Percentiles rank a stretch among this genome's conserved stretches.
Evolutionary conservation across 2,329 filamentous ascomycete species (phyloP).

Genomic region (Fusarium tupiense): DNA sequence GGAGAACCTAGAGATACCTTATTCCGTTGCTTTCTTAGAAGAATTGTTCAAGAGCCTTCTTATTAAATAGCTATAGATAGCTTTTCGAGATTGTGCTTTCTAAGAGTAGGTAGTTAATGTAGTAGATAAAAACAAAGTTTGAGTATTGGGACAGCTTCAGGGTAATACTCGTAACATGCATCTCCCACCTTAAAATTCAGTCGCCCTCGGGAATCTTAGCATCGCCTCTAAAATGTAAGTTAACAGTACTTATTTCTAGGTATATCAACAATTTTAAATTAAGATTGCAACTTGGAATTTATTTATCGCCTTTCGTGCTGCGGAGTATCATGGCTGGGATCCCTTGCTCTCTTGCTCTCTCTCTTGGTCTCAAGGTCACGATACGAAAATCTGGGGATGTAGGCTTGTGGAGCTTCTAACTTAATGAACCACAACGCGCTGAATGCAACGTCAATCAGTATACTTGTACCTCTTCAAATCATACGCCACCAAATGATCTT

Average conservation of each 20-base stretch:
- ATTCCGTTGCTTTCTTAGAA: too few relatives aligned
- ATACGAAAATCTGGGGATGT: background rate
- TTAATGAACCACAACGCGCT: background rate
- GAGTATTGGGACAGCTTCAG: slow-evolving; percentile 18
- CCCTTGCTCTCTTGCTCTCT: too few relatives aligned
- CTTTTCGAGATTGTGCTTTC: too few relatives aligned
- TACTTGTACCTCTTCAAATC: background rate
- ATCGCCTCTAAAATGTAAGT: too few relatives aligned
- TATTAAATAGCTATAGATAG: too few relatives aligned
- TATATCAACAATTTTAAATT: too few relatives aligned
- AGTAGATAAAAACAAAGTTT: background rate
- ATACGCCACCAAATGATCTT: background rate
- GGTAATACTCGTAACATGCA: background rate
- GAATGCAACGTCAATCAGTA: background rate
- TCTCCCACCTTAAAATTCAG: too few relatives aligned
- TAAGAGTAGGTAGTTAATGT: too few relatives aligned
- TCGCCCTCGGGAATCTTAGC: too few relatives aligned
- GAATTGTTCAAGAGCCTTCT: too few relatives aligned
- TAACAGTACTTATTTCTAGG: too few relatives aligned
- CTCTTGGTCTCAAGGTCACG: background rate
- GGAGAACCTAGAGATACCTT: too few relatives aligned
- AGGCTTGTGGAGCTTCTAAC: slow-evolving; percentile 5
- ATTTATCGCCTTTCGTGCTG: background rate
- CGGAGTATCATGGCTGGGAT: background rate
- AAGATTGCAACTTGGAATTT: fast-evolving